Evolutionary conservation across 768 basidiomycete species (phyloP).

Genomic region (Boletus pseudo-olivaceus): DNA sequence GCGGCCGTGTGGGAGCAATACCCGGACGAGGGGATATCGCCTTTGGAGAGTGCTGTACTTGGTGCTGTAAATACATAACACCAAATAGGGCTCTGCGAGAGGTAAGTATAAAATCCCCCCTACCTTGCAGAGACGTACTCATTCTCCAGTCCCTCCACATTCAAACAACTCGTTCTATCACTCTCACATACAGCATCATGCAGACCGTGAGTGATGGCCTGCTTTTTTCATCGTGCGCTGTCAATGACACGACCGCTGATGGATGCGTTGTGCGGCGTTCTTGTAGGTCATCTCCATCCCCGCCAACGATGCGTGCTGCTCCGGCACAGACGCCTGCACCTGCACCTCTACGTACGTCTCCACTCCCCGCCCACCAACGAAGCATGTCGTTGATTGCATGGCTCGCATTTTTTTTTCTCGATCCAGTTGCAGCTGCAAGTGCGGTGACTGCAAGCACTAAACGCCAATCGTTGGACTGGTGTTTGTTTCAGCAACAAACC

Average conservation of each 20-base stretch:
- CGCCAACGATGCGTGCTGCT: conserved; percentile 16
- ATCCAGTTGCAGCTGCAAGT: conserved; percentile 13
- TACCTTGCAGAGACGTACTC: neutral
- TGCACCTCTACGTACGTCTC: conserved; percentile 6
- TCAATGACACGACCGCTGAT: neutral
- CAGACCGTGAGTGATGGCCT: conserved; percentile 16
- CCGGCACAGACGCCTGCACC: neutral
- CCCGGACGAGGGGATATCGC: neutral
- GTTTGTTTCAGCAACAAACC: neutral
- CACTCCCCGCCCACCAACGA: neutral
- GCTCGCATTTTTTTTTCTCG: too few species aligned
- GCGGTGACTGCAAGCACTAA: conserved; percentile 16
- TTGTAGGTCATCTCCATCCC: conserved; percentile 6
- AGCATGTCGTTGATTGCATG: neutral
- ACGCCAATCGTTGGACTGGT: neutral
- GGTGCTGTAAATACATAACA: neutral
- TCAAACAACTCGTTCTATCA: conserved; percentile 1
- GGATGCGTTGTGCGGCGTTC: neutral
- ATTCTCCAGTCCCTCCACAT: neutral
- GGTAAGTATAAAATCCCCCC: neutral
- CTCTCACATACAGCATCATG: conserved; percentile 7
- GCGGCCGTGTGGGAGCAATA: neutral
- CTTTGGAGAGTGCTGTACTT: too few species aligned
- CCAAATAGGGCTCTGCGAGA: neutral
- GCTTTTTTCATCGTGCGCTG: neutral